Evolutionary conservation across 139 green algal species (phyloP).

Genomic region (Asterochloris erici): DNA sequence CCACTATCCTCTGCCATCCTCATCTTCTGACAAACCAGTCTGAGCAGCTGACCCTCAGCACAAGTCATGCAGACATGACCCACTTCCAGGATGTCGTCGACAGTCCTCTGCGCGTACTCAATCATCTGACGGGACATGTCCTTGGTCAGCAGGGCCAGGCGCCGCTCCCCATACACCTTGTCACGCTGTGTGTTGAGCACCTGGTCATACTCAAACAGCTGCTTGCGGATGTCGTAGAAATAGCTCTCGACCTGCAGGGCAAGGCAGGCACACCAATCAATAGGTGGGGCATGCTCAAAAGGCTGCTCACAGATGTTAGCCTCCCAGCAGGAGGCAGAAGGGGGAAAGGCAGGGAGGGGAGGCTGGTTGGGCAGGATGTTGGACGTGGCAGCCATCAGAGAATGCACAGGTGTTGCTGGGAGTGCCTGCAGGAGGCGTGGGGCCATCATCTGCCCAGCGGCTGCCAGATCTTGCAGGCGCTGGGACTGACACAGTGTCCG

Average conservation of each 20-base stretch:
- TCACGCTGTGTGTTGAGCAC: conserved; percentile 98
- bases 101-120: conserved; percentile 92
- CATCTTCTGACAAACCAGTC: neutral
- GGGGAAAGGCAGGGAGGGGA: no score
- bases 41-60: neutral
- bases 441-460: no score
- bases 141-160: conserved; percentile 67
- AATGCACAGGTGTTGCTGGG: no score
- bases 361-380: no score
- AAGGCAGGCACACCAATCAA: no score
- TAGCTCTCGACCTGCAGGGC: conserved; percentile 80
- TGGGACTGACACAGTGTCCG: no score
- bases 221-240: conserved; percentile 98
- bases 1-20: neutral
- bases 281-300: no score
- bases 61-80: neutral
- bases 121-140: conserved; percentile 74
- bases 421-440: no score
- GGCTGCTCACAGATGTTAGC: no score
- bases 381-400: no score
- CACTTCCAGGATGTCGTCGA: conserved; percentile 97
- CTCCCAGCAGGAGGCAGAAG: no score
- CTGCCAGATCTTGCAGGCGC: no score
- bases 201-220: conserved; percentile 97
- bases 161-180: conserved; percentile 87